Base-by-base conservation (phyloP, 2,329 filamentous ascomycete species). In the Stemphylium vesicarium region DNA sequence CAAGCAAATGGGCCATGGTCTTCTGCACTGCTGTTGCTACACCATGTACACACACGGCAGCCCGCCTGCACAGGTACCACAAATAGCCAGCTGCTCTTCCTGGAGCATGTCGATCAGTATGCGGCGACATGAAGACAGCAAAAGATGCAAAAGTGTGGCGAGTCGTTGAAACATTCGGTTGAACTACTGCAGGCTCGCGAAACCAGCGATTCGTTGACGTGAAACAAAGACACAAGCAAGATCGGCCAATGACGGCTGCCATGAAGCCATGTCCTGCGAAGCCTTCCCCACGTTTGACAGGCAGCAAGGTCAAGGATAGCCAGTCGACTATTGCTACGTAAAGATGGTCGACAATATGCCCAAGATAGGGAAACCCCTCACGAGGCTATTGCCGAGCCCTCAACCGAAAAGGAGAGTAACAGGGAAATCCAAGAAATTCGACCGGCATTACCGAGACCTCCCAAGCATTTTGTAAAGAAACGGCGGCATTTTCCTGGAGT, bases 41-140 rank as follows among this genome's bases (percentile, higher is more conserved):
- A 60, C 60, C 22, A 6, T 24, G 22, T 24, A 24, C 22, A 24
- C 22, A 50, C 60, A 38, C 59, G 65, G 65, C 56, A 60, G 60
- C 62, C 63, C 49, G 65, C 64, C 56, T 62, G 59, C 51, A 56
- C 57, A 68, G 70, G 56, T 33, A 44, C 64, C 62, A 70, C 65
- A 46, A 50, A 48, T 50, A 54, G 52, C 55, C 57, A 59, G 56
- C 56, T 52, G 46, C 55, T 63, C 60, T 59, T 62, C 60, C 60
- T 62, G 46, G 38, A 57, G 42, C 26, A 26, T 46, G 53, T 52
- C 45, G 62, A 68, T 69, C 64, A 56, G 52, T 58, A 52, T 61
- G 63, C 61, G 51, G 61, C 50, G 57, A 53, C 56, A 64, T 55
- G 59, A 56, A 59, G 13, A 37, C 53, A 60, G 43, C 48, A 33